Base-by-base conservation (phyloP, 108 stramenopile genomes). In the Craspedostauros australis region DNA sequence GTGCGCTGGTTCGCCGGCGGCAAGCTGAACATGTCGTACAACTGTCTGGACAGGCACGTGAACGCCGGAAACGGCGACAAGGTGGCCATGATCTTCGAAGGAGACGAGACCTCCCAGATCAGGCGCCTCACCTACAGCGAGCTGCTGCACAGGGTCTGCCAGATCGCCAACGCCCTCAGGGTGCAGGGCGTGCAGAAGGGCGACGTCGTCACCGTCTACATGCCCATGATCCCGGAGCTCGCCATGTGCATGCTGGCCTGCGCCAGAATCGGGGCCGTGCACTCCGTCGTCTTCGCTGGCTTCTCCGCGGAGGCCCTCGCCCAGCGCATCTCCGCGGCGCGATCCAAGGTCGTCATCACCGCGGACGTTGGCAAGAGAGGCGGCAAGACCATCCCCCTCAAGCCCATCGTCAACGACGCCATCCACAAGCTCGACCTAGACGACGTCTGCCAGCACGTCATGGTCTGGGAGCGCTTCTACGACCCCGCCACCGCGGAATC, bases 151-250 rank as follows among this genome's bases (percentile, higher is more conserved):
- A 70, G 82, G 46, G 88, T 92, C 12, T 91, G 72, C 24, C 81
- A 87, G 15, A 82, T 95, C 66, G 94, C 97, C 19, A 98, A 99
- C 77, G 95, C 94, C 19, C 72, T 99, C 46, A 73, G 75, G 59
- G 51, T 70, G 1, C 42, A 68, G 47, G 95, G 94, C 6, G 88
- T 90, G 3, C 40, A 57, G 51, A 95, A 88, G 64, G 95, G 95
- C 2, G 94, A 96, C 68, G 84, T 94, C 40, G 97, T 98, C 18
- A 98, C 94, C 38, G 72, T 98, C 46, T 99, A 99, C 77, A 93
- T 98, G 97, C 98, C 98, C 46, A 99, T 99, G 98, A 90, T 98
- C 20, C 95, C 96, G 7, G 95, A 99, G 54, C 62, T 93, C 24
- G 79, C 88, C 47, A 88, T 97, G 73, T 93, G 91, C 45, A 97